Percentiles rank a stretch among this genome's conserved stretches.
These are phyloP conservation scores for Spencermartinsiella ligniputridi DNA, from an alignment of 1,139 yeast species.

Conservation along the genomic window DNA sequence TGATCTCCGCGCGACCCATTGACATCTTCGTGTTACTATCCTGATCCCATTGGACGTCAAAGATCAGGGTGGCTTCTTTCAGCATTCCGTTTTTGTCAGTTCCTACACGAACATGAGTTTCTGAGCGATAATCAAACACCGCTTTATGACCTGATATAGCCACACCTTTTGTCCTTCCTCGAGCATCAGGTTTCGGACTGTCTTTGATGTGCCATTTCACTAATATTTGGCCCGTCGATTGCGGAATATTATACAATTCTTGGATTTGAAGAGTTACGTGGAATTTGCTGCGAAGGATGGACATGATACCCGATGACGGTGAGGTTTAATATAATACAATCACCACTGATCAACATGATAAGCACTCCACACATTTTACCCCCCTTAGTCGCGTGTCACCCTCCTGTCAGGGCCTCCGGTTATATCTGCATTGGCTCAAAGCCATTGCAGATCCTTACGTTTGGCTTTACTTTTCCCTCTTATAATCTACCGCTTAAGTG, in stretches of 20 bases:
- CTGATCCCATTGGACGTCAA: slow-evolving; percentile 38
- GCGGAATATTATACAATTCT: slow-evolving; percentile 79
- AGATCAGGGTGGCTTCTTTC: slow-evolving; percentile 26
- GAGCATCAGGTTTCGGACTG: slow-evolving; percentile 38
- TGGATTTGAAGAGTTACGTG: slow-evolving; percentile 54
- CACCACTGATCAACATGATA: no score
- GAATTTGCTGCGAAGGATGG: slow-evolving; percentile 44
- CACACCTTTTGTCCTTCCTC: slow-evolving; percentile 44
- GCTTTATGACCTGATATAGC: slow-evolving; percentile 48
- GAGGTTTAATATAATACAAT: no score
- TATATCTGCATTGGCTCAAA: no score
- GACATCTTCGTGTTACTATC: slow-evolving; percentile 36
- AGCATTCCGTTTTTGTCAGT: slow-evolving; percentile 36
- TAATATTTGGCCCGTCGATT: slow-evolving; percentile 63
- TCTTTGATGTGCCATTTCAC: slow-evolving; percentile 57
- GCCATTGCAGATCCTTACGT: no score
- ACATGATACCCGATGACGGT: no score
- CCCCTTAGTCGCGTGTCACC: no score
- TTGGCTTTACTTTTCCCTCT: no score
- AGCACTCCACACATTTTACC: no score
- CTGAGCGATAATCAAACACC: slow-evolving; percentile 42
- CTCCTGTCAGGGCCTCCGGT: no score
- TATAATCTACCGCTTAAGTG: no score
- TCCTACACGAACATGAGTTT: slow-evolving; percentile 39
- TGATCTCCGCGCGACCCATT: slow-evolving; percentile 64